Evolutionary conservation across 352 stramenopile species (phyloP), one percentile per base, ranked within the genome.

Genomic region (Elongisporangium undulatum): DNA sequence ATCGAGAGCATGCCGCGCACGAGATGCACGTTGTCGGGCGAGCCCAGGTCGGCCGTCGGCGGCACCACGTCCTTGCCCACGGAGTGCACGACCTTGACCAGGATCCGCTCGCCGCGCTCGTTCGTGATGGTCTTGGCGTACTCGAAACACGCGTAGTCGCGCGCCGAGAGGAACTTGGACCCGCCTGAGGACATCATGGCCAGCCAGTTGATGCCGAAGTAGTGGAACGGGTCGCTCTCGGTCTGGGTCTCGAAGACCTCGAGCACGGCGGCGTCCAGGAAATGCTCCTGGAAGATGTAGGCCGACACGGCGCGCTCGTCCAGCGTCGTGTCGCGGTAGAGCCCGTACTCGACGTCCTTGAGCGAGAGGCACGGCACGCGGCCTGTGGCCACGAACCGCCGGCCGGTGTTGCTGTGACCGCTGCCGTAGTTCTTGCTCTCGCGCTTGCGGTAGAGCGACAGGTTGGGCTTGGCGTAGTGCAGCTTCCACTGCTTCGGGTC

Each of bases 181-280:
- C 80, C 70, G 38, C 53, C 67, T 0, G 78, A 67, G 16, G 72
- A 75, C 1, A 70, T 62, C 24, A 74, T 80, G 23, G 79, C 78
- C 50, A 85, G 69, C 82, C 82, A 92, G 59, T 92, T 92, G 48
- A 92, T 67, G 17, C 82, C 82, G 57, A 89, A 92, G 55, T 89
- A 90, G 41, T 69, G 68, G 60, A 92, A 92, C 39, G 69, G 62
- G 48, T 92, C 82, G 60, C 78, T 69, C 1, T 82, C 72, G 6
- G 67, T 85, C 66, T 86, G 75, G 7, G 74, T 70, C 56, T 90
- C 79, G 10, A 85, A 71, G 5, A 78, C 62, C 21, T 79, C 59
- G 19, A 92, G 72, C 53, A 92, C 71, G 2, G 72, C 82, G 1
- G 80, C 82, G 57, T 92, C 82, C 23, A 92, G 55, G 55, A 90